phyloP scores from a whole-genome alignment of 1,284 basidiomycete genomes.

The Cryptococcus sp. region DNA sequence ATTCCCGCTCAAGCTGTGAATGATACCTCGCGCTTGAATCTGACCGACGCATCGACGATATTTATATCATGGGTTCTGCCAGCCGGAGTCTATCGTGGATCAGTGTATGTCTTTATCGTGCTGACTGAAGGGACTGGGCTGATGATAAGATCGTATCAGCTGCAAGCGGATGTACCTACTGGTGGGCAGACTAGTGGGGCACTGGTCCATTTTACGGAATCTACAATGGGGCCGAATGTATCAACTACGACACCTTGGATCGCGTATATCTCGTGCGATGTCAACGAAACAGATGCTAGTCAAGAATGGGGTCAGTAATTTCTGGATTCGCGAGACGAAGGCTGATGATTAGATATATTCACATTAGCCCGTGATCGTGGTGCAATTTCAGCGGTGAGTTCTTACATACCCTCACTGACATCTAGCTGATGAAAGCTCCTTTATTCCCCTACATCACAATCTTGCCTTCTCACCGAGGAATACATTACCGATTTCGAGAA shows the following conservation, averaged over 20 bases:
- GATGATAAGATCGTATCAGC: conserved; percentile 38
- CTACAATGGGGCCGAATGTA: conserved; percentile 51
- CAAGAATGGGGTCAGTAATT: conserved; percentile 37
- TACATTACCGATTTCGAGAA: conserved; percentile 66
- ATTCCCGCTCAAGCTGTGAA: conserved; percentile 71
- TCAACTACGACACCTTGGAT: conserved; percentile 71
- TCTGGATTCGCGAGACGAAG: neutral
- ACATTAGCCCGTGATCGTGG: conserved; percentile 70
- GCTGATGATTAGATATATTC: conserved; percentile 60
- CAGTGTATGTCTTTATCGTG: conserved; percentile 32
- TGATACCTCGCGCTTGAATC: conserved; percentile 56
- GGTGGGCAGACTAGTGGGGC: conserved; percentile 57
- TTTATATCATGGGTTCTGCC: conserved; percentile 59
- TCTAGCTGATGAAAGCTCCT: conserved; percentile 54
- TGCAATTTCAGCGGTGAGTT: conserved; percentile 66
- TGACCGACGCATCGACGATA: conserved; percentile 58
- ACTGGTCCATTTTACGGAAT: conserved; percentile 71
- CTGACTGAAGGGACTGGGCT: neutral
- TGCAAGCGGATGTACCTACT: conserved; percentile 37
- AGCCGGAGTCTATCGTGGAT: conserved; percentile 28
- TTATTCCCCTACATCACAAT: conserved; percentile 65
- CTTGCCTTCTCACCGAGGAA: conserved; percentile 68
- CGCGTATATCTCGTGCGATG: conserved; percentile 75
- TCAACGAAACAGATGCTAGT: conserved; percentile 60
- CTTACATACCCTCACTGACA: conserved; percentile 1